These are phyloP conservation scores for Neonectria punicea DNA, from an alignment of 2,329 filamentous ascomycete species.

Conservation along the genomic window DNA sequence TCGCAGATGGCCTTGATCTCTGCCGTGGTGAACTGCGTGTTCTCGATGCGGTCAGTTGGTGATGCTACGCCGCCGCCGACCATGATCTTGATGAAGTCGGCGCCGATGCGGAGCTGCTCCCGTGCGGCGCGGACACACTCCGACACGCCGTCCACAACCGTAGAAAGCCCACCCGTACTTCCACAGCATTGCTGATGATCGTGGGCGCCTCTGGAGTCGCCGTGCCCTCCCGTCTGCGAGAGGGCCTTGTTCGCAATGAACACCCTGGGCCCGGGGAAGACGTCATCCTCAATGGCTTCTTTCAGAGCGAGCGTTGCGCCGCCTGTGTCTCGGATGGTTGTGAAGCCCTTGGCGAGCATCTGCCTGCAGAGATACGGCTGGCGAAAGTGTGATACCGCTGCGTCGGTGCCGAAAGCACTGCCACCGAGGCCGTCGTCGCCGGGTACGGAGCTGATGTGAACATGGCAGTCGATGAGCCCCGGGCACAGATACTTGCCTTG, in stretches of 20 bases:
- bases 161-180: slow-evolving; percentile 47
- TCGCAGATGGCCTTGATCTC: slow-evolving; percentile 65
- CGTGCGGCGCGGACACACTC: slow-evolving; percentile 63
- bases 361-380: slow-evolving; percentile 59
- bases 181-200: slow-evolving; percentile 52
- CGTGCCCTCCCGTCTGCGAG: slow-evolving; percentile 68
- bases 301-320: slow-evolving; percentile 65
- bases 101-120: slow-evolving; percentile 64
- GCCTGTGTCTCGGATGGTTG: slow-evolving; percentile 66
- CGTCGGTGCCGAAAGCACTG: slow-evolving; percentile 44
- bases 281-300: slow-evolving; percentile 65
- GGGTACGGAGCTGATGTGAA: slow-evolving; percentile 46
- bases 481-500: slow-evolving; percentile 46
- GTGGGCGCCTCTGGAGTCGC: slow-evolving; percentile 58
- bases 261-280: slow-evolving; percentile 64
- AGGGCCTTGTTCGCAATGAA: slow-evolving; percentile 66
- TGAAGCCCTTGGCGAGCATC: slow-evolving; percentile 68
- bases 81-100: slow-evolving; percentile 73
- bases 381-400: slow-evolving; percentile 52
- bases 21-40: slow-evolving; percentile 64
- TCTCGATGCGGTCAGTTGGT: slow-evolving; percentile 62
- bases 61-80: slow-evolving; percentile 64
- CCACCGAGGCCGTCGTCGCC: slow-evolving; percentile 41
- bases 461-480: slow-evolving; percentile 49
- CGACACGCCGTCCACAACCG: slow-evolving; percentile 63